Base-by-base conservation (phyloP, 2,329 filamentous ascomycete species). In the Paecilomyces variotii region DNA sequence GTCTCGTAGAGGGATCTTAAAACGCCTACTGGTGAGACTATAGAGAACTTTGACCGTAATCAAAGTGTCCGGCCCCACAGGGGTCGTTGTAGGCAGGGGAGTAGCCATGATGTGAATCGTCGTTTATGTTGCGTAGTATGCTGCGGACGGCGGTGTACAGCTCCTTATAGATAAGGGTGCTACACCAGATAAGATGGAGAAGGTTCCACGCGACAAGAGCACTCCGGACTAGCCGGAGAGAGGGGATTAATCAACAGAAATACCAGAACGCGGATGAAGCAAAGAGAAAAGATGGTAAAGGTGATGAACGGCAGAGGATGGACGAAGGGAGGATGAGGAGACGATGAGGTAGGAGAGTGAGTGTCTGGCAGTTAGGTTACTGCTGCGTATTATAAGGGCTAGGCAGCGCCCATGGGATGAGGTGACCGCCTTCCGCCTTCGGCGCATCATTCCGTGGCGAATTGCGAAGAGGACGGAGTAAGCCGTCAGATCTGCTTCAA, bases 1-100 rank as follows among this genome's bases (percentile, higher is more conserved):
- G 66, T 97, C 93, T 72, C 87, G 86, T 70, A 97, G 83, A 58
- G 91, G 88, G 64, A 97, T 83, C 83, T 96, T 97, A 79, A 95
- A 89, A 67, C 91, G 89, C 69, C 89, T 87, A 68, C 87, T 88
- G 68, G 78, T 79, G 60, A 90, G 90, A 70, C 91, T 85, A 70
- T 88, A 85, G 69, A 85, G 84, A 70, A 96, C 83, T 80, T 97
- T 97, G 78, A 97, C 80, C 64, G 88, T 91, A 76, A 97, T 89
- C 64, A 84, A 79, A 56, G 89, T 91, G 62, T 91, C 88, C 58
- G 85, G 83, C 56, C 78, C 80, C 59, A 84, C 79, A 49, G 79
- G 75, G 58, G 76, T 70, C 61, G 75, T 74, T 57, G 69, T 59
- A 64, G 77, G 70, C 60, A 76, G 72, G 70, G 77, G 75, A 67